Evolutionary conservation across 768 basidiomycete species (phyloP), one percentile per base, ranked within the genome.

Genomic region (Hysterangium stoloniferum): DNA sequence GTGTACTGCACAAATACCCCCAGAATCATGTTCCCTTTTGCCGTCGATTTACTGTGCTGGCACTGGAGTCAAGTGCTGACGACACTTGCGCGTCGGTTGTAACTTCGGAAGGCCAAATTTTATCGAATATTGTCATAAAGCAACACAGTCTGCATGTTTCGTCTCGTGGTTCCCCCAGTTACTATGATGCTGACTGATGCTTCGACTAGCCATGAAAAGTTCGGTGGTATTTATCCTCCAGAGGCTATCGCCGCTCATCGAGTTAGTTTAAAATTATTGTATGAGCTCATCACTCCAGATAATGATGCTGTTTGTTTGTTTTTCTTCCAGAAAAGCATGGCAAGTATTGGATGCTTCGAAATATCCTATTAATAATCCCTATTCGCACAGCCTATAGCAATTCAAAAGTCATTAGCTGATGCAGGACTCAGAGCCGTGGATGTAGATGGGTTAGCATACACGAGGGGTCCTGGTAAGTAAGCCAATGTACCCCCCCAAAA

Each of bases 1-100:
- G n/a, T n/a, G n/a, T n/a, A n/a, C n/a, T n/a, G n/a, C n/a, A n/a
- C n/a, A n/a, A n/a, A n/a, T n/a, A n/a, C n/a, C n/a, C n/a, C n/a
- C n/a, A n/a, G n/a, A n/a, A n/a, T n/a, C n/a, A n/a, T n/a, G n/a
- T n/a, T 47, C 31, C n/a, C 6, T 20, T 11, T 19, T 8, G 4
- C 7, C 50, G 56, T 2, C 17, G 20, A 2, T 80, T 87, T 59
- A 85, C 78, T 1, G 80, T 88, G 12, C 74, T 89, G 6, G 85
- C 79, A 6, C 59, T 95, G 32, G 93, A 96, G 65, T 83, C 84
- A 1, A 93, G 90, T 11, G 91, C 92, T 12, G 95, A 99, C 64
- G 96, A 98, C 61, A 88, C 92, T 1, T 95, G 92, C 58, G 90
- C 84, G 13, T 86, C 94, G 0, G 73, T 98, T 44, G 85, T 99